phyloP scores from a whole-genome alignment of 1,284 basidiomycete species.

The Ustilago loliicola region DNA sequence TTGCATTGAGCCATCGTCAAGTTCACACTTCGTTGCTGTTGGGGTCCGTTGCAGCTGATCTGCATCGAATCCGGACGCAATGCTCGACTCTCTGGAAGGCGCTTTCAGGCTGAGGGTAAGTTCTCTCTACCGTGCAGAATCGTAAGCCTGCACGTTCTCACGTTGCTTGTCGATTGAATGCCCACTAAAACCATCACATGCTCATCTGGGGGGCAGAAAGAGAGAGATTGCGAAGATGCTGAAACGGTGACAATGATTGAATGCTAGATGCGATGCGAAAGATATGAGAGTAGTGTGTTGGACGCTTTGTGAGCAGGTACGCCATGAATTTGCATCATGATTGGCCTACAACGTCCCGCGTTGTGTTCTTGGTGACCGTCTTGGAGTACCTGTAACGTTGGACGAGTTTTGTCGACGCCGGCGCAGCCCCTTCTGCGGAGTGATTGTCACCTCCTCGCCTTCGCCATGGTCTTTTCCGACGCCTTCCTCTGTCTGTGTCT shows the following conservation, averaged over 20 bases:
- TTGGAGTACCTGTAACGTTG: neutral
- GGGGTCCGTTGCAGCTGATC: too few species aligned
- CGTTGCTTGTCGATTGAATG: too few species aligned
- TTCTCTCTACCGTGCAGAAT: too few species aligned
- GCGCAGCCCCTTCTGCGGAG: neutral
- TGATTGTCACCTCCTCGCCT: neutral
- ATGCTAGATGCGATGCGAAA: neutral
- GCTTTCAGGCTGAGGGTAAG: too few species aligned
- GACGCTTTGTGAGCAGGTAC: neutral
- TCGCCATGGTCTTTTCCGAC: neutral
- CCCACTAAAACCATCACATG: too few species aligned
- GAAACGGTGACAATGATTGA: neutral
- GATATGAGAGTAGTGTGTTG: neutral
- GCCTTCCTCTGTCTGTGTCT: neutral
- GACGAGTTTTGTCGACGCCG: neutral
- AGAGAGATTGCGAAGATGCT: neutral
- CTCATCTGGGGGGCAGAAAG: too few species aligned
- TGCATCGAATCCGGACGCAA: too few species aligned
- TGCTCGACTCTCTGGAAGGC: too few species aligned
- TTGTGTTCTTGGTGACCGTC: conserved; percentile 2
- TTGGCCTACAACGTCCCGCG: neutral
- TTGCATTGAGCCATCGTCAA: too few species aligned
- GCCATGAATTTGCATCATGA: neutral
- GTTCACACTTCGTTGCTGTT: too few species aligned
- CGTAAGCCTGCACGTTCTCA: too few species aligned